Base-by-base conservation (phyloP, 345 rosid genomes). In the Firmiana major region DNA sequence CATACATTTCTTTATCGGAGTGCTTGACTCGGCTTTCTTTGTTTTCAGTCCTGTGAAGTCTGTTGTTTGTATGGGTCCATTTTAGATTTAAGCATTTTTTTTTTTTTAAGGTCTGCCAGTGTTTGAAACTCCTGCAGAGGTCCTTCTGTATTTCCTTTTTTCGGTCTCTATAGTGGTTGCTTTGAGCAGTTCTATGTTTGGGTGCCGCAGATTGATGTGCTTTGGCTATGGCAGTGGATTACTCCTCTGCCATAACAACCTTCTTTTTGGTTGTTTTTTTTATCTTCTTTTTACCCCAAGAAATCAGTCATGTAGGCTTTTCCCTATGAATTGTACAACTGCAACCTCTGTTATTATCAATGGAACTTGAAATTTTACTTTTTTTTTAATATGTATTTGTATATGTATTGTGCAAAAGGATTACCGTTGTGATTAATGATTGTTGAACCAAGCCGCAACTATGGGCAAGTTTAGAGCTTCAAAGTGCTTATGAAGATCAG, bases 251-350 rank as follows among this genome's bases (percentile, higher is more conserved):
- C 77, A 22, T 71, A 3, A 79, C 80, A 80, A 57, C 51, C 71
- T 77, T 74, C 75, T 77, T 77, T 72, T 71, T 79, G 81, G 81
- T n/a, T n/a, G n/a, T n/a, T 57, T 76, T 77, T 70, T 71, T 71
- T 82, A 77, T 59, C 71, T 77, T 74, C 75, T 77, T 77, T 72
- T 71, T 79, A 22, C 13, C 7, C 8, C n/a, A 26, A 55, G 22
- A 28, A 4, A 21, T 49, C n/a, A 19, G 59, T 71, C 60, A 28
- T 5, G 45, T 31, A 71, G 74, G 60, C 45, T 31, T 46, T 36
- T 53, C 74, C 59, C 15, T 70, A 16, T 69, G 26, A 51, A 71
- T n/a, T 71, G 40, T 48, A 17, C 42, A 48, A 49, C 42, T 70
- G 74, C 74, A 70, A 17, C 59, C 55, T 45, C 15, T 46, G 73